These are phyloP conservation scores for Yarrowia sp. DNA, from an alignment of 805 yeast species.

Conservation along the genomic window DNA sequence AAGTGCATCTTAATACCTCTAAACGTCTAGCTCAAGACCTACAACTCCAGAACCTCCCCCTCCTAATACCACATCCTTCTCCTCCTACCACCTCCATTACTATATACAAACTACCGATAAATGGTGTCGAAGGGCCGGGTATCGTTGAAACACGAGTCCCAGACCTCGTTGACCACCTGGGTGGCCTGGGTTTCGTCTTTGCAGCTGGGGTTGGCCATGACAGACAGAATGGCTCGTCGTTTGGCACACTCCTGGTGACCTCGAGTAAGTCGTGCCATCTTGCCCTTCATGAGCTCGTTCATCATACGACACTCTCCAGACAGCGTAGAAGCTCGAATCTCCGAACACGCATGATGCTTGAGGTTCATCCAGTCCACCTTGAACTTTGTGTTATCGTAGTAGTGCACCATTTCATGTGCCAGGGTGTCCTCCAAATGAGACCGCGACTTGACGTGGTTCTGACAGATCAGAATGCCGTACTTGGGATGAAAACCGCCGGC, in stretches of 20 bases:
- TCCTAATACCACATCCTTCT: too few species aligned
- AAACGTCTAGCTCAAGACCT: too few species aligned
- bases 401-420: constrained; percentile 90
- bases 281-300: constrained; percentile 69
- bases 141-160: constrained; percentile 89
- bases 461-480: constrained; percentile 79
- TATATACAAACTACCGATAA: constrained; percentile 49
- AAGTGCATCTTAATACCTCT: too few species aligned
- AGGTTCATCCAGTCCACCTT: constrained; percentile 80
- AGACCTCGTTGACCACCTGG: constrained; percentile 77
- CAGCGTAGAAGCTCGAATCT: constrained; percentile 84
- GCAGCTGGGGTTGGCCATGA: constrained; percentile 82
- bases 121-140: constrained; percentile 95
- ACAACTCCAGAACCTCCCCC: too few species aligned
- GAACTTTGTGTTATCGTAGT: constrained; percentile 85
- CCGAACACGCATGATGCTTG: constrained; percentile 95
- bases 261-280: constrained; percentile 50
- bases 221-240: constrained; percentile 83
- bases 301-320: constrained; percentile 93
- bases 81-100: too few species aligned
- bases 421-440: constrained; percentile 87
- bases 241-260: constrained; percentile 91
- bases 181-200: constrained; percentile 68
- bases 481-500: constrained; percentile 95
- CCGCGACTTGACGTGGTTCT: constrained; percentile 68